phyloP scores from a whole-genome alignment of 1,284 basidiomycete genomes.

The Entoloma clypeatum region DNA sequence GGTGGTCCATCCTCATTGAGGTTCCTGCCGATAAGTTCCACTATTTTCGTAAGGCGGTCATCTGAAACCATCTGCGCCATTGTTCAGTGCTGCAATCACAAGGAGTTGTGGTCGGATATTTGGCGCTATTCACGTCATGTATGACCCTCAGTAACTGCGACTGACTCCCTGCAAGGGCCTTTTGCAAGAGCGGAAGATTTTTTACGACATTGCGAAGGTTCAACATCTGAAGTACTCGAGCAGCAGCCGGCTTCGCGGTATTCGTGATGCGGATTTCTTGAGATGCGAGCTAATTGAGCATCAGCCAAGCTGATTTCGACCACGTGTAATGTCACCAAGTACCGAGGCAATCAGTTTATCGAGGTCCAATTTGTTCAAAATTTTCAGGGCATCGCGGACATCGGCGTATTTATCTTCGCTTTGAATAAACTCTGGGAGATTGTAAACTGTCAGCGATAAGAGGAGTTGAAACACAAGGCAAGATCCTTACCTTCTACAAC shows the following conservation, averaged over 20 bases:
- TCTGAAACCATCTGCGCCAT: constrained; percentile 64
- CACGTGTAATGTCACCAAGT: constrained; percentile 16
- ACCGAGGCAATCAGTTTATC: constrained; percentile 84
- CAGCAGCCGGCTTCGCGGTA: constrained; percentile 60
- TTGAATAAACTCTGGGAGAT: constrained; percentile 61
- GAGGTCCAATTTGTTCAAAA: constrained; percentile 77
- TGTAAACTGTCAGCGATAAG: background rate
- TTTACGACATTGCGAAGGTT: constrained; percentile 68
- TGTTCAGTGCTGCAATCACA: background rate
- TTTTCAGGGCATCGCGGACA: constrained; percentile 65
- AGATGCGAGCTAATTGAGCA: constrained; percentile 49
- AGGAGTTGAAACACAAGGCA: background rate
- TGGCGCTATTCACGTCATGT: constrained; percentile 42
- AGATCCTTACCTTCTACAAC: constrained; percentile 66
- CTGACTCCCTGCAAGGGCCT: constrained; percentile 54
- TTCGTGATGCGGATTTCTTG: constrained; percentile 52
- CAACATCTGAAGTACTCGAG: constrained; percentile 74
- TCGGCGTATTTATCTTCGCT: constrained; percentile 72
- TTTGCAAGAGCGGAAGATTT: constrained; percentile 57
- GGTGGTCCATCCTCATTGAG: constrained; percentile 69
- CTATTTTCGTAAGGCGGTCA: constrained; percentile 61
- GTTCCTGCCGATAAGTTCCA: constrained; percentile 51
- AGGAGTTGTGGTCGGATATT: background rate
- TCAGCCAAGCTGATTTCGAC: background rate
- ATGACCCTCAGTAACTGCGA: constrained; percentile 64